A percentile compares a stretch with the other conserved stretches of the same genome.
Evolutionary conservation across 768 basidiomycete genomes (phyloP).

Genomic region (Kwoniella bestiolae): DNA sequence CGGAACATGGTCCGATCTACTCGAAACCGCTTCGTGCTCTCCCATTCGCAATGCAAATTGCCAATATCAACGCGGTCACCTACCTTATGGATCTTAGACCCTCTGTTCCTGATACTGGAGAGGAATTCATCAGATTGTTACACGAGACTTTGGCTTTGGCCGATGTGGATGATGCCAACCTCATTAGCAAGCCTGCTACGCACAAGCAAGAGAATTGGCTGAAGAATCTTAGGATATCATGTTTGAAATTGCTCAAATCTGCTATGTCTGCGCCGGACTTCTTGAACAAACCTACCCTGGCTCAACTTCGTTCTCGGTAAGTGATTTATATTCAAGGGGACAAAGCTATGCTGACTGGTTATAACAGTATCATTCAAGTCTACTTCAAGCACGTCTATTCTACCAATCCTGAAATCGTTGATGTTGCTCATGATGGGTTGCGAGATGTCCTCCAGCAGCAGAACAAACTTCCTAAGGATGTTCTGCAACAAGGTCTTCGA

Average conservation of each 20-base stretch:
- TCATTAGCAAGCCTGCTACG: constrained; percentile 73
- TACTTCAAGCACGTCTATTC: constrained; percentile 99
- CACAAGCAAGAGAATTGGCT: constrained; percentile 81
- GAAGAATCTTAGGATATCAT: constrained; percentile 86
- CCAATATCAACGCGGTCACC: constrained; percentile 94
- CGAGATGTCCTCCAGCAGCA: constrained; percentile 86
- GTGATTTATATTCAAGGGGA: no score
- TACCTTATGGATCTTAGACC: constrained; percentile 89
- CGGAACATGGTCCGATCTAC: constrained; percentile 67
- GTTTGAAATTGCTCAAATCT: constrained; percentile 88
- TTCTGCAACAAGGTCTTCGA: constrained; percentile 90
- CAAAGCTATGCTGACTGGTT: constrained; percentile 15
- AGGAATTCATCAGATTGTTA: constrained; percentile 85
- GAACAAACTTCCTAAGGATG: constrained; percentile 87
- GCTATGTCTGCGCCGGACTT: constrained; percentile 95
- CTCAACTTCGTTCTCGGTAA: constrained; percentile 80
- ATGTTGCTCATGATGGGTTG: constrained; percentile 91
- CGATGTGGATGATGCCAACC: constrained; percentile 87
- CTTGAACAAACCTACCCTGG: constrained; percentile 67
- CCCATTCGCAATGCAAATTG: constrained; percentile 93
- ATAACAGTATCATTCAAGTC: constrained; percentile 79
- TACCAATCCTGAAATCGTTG: constrained; percentile 83
- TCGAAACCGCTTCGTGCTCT: constrained; percentile 95
- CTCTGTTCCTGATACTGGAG: constrained; percentile 85
- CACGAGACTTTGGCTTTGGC: constrained; percentile 94